Evolutionary conservation across 192 early-diverging fungal species (phyloP), one percentile per base, ranked within the genome.

Genomic region (Backusella westeae): DNA sequence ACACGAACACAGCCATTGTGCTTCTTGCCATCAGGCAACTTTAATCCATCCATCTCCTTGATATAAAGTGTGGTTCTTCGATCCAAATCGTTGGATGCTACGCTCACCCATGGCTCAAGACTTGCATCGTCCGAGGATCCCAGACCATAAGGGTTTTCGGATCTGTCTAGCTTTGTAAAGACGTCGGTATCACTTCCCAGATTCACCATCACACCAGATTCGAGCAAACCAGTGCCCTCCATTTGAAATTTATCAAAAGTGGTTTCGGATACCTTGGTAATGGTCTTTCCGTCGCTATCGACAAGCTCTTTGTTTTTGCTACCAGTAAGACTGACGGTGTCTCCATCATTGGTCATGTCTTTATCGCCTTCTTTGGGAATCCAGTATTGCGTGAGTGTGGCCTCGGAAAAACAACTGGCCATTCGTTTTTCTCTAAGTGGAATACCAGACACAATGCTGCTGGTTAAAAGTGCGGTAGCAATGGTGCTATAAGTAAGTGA

Each of bases 1-100:
- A 82, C 82, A 29, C 75, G 69, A 8, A 83, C 77, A 72, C 85
- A 86, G 32, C 85, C 85, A 70, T 86, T 86, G 65, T 86, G 85
- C 2, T 1, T 70, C 46, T 77, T 69, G 1, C 80, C 85, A 35
- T 82, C 73, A 38, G 83, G 80, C 7, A 84, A 36, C 17, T 68
- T 53, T 1, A 82, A 2, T 1, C 80, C 80, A 17, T 82, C 74
- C 23, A 86, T 38, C 49, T 73, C 44, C 26, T 78, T 78, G 49
- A 86, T 67, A 66, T 73, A 86, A 1, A 86, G n/a, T 0, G 14
- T 75, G 6, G 82, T 81, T 7, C 85, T 83, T 14, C 1, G 34
- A 3, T 34, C 46, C 12, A 86, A 4, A 34, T 86, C 83, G 67
- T 86, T 86, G 4, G 75, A 49, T 10, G 85, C 85, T 17, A 84